Percentiles rank a stretch among this genome's conserved stretches.
These are phyloP conservation scores for Pseudonectria foliicola DNA, from an alignment of 2,329 filamentous ascomycete species.

Conservation along the genomic window DNA sequence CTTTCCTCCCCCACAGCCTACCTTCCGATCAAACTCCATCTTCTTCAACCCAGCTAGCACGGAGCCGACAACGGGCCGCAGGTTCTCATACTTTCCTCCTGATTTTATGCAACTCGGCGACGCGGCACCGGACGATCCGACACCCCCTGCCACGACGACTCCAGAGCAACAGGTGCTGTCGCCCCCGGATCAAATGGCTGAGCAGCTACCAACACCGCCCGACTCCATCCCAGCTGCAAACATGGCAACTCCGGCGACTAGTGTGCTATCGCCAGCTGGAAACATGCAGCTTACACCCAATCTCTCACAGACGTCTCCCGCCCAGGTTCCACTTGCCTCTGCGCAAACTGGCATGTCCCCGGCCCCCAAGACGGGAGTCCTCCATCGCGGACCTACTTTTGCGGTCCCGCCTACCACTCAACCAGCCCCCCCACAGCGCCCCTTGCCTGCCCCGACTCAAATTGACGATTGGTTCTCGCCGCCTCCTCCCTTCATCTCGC, in stretches of 20 bases:
- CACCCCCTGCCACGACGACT: slow-evolving; percentile 25
- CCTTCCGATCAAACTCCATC: slow-evolving; percentile 60
- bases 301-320: slow-evolving; percentile 23
- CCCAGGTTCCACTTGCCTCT: slow-evolving; percentile 11
- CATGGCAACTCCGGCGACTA: slow-evolving; percentile 24
- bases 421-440: slow-evolving; percentile 33
- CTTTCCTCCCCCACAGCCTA: slow-evolving; percentile 39
- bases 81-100: slow-evolving; percentile 59
- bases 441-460: slow-evolving; percentile 34
- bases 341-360: slow-evolving; percentile 27
- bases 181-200: slow-evolving; percentile 23
- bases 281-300: slow-evolving; percentile 23
- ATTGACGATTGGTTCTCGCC: slow-evolving; percentile 48
- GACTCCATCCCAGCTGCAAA: slow-evolving; percentile 31
- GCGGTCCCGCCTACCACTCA: slow-evolving; percentile 34
- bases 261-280: slow-evolving; percentile 32
- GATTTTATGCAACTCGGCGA: slow-evolving; percentile 36
- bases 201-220: slow-evolving; percentile 36
- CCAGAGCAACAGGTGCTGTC: slow-evolving; percentile 22
- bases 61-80: slow-evolving; percentile 43
- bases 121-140: slow-evolving; percentile 26
- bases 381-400: slow-evolving; percentile 28
- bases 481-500: slow-evolving; percentile 45
- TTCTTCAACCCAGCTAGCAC: slow-evolving; percentile 52
- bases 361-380: slow-evolving; percentile 19